phyloP scores from a whole-genome alignment of 2,329 filamentous ascomycete genomes.

The Fusarium denticulatum region DNA sequence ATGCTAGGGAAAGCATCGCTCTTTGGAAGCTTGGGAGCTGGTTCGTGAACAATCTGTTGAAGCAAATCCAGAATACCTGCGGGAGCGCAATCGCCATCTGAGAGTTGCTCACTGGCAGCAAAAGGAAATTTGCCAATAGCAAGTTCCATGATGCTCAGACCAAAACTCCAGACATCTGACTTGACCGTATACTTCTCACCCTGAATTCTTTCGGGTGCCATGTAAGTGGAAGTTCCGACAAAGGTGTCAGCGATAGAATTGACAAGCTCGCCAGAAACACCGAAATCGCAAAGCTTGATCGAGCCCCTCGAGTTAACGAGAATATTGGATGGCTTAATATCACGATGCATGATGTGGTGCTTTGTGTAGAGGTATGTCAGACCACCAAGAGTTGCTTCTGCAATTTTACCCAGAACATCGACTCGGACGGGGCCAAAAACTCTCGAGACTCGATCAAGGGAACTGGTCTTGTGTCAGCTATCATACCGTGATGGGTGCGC shows the following conservation, averaged over 20 bases:
- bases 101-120: constrained; percentile 74
- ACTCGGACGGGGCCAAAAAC: constrained; percentile 95
- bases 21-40: constrained; percentile 91
- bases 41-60: constrained; percentile 97
- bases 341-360: constrained; percentile 98
- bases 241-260: constrained; percentile 99
- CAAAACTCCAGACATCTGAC: constrained; percentile 99
- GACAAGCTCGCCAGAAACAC: constrained; percentile 96
- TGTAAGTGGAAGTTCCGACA: constrained; percentile 98
- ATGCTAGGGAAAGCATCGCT: constrained; percentile 97
- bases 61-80: constrained; percentile 95
- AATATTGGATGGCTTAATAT: constrained; percentile 98
- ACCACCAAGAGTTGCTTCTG: constrained; percentile 92
- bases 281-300: constrained; percentile 98
- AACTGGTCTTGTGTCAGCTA: constrained; percentile 62
- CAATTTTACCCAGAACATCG: constrained; percentile 96
- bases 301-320: constrained; percentile 92
- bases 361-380: constrained; percentile 94
- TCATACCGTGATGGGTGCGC: too few relatives aligned
- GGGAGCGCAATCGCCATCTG: constrained; percentile 81
- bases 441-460: constrained; percentile 91
- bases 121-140: constrained; percentile 98
- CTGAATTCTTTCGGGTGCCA: constrained; percentile 98
- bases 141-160: constrained; percentile 93
- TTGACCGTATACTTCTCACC: constrained; percentile 97